Base-by-base conservation (phyloP, 805 yeast genomes). In the Candida insectalens region DNA sequence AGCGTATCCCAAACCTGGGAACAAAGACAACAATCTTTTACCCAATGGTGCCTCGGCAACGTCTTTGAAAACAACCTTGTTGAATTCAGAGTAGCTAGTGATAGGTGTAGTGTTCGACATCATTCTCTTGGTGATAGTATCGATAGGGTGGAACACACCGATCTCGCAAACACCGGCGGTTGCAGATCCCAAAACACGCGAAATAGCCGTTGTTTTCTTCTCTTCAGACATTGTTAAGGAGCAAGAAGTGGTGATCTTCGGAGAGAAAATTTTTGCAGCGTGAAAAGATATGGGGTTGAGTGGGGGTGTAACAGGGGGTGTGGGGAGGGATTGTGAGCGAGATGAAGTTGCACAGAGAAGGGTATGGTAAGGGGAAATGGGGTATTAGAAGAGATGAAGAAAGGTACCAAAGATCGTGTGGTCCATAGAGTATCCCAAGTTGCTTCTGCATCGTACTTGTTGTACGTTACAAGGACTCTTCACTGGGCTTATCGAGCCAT, bases 1-100 rank as follows among this genome's bases (percentile, higher is more conserved):
- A 42, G 98, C 98, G 55, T 92, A 92, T 18, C 97, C 97, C 43
- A 92, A 71, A 57, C 99, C 99, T 14, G 99, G 98, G 66, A 92
- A 92, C 43, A 92, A 69, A 8, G 96, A 80, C 44, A 84, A 63
- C 29, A 83, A 53, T 58, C 96, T 74, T 40, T 73, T 69, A 16
- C 76, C 75, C 2, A 85, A 49, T 4, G 92, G 69, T 45, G 83
- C 77, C 33, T 66, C 53, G 19, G 95, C 94, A 49, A 79, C 76
- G 37, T 82, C 82, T 53, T 78, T 76, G 70, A 92, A 92, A 40
- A 92, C 81, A 36, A 92, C 96, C 32, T 69, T 50, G 69, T 92
- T 92, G 47, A 92, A 70, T 57, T 83, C 83, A 23, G 73, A 40
- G 10, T 70, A 50, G 26, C 74, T 67, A 27, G 81, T 56, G 44